These are phyloP conservation scores for Gnaphalium uliginosum DNA, from an alignment of 129 eudicot species.

Conservation along the genomic window DNA sequence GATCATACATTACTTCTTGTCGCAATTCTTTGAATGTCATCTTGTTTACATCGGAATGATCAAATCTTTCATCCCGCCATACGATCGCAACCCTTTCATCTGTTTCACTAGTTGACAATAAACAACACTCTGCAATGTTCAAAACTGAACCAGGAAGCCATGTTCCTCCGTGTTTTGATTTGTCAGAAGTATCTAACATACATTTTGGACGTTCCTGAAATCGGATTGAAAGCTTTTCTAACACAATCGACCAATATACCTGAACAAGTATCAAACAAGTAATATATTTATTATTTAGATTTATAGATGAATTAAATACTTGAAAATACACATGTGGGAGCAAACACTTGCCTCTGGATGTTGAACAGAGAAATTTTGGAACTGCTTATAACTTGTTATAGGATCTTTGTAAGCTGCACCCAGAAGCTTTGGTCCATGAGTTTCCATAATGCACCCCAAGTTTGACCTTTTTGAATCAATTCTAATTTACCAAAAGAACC, in stretches of 20 bases:
- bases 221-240: constrained; percentile 60
- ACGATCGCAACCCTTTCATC: constrained; percentile 62
- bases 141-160: constrained; percentile 87
- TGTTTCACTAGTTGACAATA: constrained; percentile 45
- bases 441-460: constrained; percentile 77
- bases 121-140: constrained; percentile 88
- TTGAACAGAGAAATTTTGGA: constrained; percentile 66
- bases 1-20: constrained; percentile 80
- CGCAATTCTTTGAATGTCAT: constrained; percentile 77
- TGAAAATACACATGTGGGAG: background rate
- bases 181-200: constrained; percentile 68
- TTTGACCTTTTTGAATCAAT: constrained; percentile 51
- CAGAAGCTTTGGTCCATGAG: constrained; percentile 71
- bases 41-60: constrained; percentile 48
- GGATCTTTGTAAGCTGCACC: constrained; percentile 75
- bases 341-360: constrained; percentile 73
- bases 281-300: too few species aligned
- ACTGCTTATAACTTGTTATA: constrained; percentile 58
- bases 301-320: background rate
- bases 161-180: constrained; percentile 61
- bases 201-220: constrained; percentile 64
- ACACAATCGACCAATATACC: constrained; percentile 73
- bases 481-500: constrained; percentile 38
- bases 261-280: constrained; percentile 32
- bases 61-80: constrained; percentile 83